Evolutionary conservation across 495 filamentous ascomycete genomes (phyloP), one percentile per base, ranked within the genome.

Genomic region (Penicillium lagena): DNA sequence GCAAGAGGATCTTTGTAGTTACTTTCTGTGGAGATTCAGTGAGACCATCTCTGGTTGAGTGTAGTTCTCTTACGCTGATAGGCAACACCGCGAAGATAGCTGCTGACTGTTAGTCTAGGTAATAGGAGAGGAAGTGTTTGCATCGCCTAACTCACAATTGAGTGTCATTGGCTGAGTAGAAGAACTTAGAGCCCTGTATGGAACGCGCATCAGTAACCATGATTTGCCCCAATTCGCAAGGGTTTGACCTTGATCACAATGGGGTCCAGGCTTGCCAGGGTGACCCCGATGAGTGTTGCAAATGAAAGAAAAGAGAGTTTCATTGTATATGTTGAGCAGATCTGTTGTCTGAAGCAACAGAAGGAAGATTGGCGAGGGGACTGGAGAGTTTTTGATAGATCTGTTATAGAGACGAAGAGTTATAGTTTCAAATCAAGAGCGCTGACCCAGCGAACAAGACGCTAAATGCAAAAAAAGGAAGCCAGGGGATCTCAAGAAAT

Each of bases 101-200:
- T 82, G 40, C n/a, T n/a, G n/a, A n/a, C n/a, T 43, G 39, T 14
- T 38, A 27, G 52, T 55, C n/a, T n/a, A n/a, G n/a, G n/a, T n/a
- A n/a, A n/a, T n/a, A n/a, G n/a, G n/a, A n/a, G n/a, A n/a, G n/a
- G n/a, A n/a, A n/a, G n/a, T n/a, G n/a, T n/a, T n/a, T n/a, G n/a
- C n/a, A n/a, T n/a, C n/a, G n/a, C n/a, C n/a, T n/a, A n/a, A 59
- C 80, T 61, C 66, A 84, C 77, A 98, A 98, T 71, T 98, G 83
- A 9, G 79, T 83, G 55, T 80, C 72, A 62, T 83, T 84, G 52
- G 69, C 77, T 41, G 80, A 77, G 63, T 83, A 84, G 68, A 96
- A 96, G 72, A 89, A 89, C 56, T 89, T 84, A 45, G 78, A 79
- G 27, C 83, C 83, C 81, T 85, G 48, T 40, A n/a, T n/a, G n/a